These are phyloP conservation scores for Cutaneotrichosporon curvatum DNA, from an alignment of 1,284 basidiomycete genomes.

Conservation along the genomic window DNA sequence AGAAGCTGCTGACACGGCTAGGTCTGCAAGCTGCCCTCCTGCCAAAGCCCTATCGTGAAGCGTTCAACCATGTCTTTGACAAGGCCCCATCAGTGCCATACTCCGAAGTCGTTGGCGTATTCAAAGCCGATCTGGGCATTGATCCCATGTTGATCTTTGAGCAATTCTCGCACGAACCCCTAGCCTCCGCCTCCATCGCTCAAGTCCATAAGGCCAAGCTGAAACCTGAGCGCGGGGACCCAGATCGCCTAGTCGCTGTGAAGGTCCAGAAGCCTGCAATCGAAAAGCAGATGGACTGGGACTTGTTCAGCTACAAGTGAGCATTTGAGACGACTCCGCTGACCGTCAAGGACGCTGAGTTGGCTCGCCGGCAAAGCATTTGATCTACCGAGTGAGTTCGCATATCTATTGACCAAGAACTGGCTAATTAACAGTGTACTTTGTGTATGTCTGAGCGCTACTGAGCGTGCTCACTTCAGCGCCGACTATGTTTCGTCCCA, in stretches of 20 bases:
- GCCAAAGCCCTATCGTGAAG: constrained; percentile 70
- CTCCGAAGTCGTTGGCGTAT: constrained; percentile 59
- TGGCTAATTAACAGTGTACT: constrained; percentile 35
- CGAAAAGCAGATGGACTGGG: constrained; percentile 74
- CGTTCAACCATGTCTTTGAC: constrained; percentile 75
- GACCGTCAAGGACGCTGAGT: constrained; percentile 31
- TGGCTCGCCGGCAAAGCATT: constrained; percentile 42
- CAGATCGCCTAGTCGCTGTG: constrained; percentile 60
- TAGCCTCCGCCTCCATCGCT: constrained; percentile 80
- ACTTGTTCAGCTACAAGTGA: constrained; percentile 52
- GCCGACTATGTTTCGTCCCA: constrained; percentile 72
- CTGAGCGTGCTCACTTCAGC: constrained; percentile 10
- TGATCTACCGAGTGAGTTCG: constrained; percentile 41
- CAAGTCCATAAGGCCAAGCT: constrained; percentile 77
- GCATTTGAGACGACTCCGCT: background rate
- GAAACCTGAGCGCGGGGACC: constrained; percentile 26
- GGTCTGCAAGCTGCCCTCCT: constrained; percentile 76
- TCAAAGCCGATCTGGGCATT: constrained; percentile 60
- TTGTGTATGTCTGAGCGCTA: constrained; percentile 27
- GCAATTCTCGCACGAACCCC: constrained; percentile 61
- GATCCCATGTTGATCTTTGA: constrained; percentile 69
- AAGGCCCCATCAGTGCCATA: constrained; percentile 76
- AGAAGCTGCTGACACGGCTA: constrained; percentile 27
- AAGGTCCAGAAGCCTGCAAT: constrained; percentile 89
- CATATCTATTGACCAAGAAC: background rate